Evolutionary conservation across 345 rosid genomes (phyloP).

Genomic region (Salix brachista): DNA sequence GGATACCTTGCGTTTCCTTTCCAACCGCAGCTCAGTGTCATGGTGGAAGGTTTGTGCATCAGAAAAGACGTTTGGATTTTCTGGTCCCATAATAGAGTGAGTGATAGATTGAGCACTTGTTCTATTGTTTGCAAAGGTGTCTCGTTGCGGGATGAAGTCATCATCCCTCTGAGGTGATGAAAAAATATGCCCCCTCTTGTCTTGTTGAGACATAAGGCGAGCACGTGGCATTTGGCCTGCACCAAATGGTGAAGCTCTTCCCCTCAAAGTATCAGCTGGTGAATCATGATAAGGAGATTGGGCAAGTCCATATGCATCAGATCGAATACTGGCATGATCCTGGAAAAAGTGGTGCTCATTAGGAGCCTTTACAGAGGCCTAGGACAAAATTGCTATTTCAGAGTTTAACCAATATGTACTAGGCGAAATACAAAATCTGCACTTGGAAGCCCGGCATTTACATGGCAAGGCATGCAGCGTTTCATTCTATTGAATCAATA

Average conservation of each 20-base stretch:
- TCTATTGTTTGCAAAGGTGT: slow-evolving; percentile 41
- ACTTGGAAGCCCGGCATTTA: background rate
- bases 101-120: slow-evolving; percentile 30
- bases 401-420: slow-evolving; percentile 3
- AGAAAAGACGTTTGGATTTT: slow-evolving; percentile 37
- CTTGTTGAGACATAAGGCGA: slow-evolving; percentile 58
- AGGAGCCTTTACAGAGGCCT: slow-evolving; percentile 50
- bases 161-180: slow-evolving; percentile 58
- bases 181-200: slow-evolving; percentile 44
- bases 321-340: slow-evolving; percentile 50
- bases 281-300: slow-evolving; percentile 54
- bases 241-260: slow-evolving; percentile 45
- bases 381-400: slow-evolving; percentile 9
- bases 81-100: slow-evolving; percentile 35
- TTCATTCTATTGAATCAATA: background rate
- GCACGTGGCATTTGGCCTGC: slow-evolving; percentile 55
- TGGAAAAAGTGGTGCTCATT: slow-evolving; percentile 63
- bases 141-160: slow-evolving; percentile 40
- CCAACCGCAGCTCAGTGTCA: slow-evolving; percentile 36
- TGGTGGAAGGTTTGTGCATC: slow-evolving; percentile 37
- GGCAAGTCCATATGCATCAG: slow-evolving; percentile 45
- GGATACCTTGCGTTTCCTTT: slow-evolving; percentile 59
- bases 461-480: background rate
- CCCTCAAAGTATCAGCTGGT: slow-evolving; percentile 46
- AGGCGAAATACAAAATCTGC: background rate